Evolutionary conservation across 2,329 filamentous ascomycete species (phyloP), one percentile per base, ranked within the genome.

Genomic region (Coccinonectria pachysandricola): DNA sequence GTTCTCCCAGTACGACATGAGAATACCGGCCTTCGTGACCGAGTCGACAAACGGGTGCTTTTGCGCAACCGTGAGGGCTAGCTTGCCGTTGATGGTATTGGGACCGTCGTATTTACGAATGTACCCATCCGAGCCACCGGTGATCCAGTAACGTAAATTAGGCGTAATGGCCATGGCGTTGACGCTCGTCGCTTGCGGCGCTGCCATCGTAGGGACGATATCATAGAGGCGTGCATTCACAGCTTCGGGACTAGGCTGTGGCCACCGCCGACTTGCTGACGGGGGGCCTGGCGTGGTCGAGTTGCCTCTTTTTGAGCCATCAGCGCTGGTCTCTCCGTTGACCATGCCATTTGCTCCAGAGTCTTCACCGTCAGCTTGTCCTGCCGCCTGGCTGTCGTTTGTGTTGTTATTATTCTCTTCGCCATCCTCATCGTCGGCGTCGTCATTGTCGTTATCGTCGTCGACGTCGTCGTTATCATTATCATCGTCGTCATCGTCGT

Each of bases 1-100:
- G 46, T 96, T 98, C 54, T 95, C 91, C 91, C 91, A 98, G 54
- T 98, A 98, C 26, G 83, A 93, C 70, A 95, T 78, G 25, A 96
- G 60, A 5, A 94, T 83, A 2, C 87, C 91, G 3, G 88, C 87
- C 56, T 98, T 98, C 30, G 85, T 84, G 21, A 98, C 91, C 44
- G 84, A 94, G 52, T 98, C 91, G 20, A 98, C 91, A 46, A 96
- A 98, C 0, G 91, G 91, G 50, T 98, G 91, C 24, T 83, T 71
- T 59, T 98, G 91, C 16, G 91, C 91, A 5, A 98, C 91, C 0
- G 91, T 98, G 44, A 98, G 63, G 34, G 88, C 77, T 17, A 91
- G 73, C 57, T 94, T 95, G 38, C 86, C 86, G 50, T 98, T 98
- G 41, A 92, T 87, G 5, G 91, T 95, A 18, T 86, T 85, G 3